These are phyloP conservation scores for Monascus ruber DNA, from an alignment of 2,329 filamentous ascomycete species.

Conservation along the genomic window DNA sequence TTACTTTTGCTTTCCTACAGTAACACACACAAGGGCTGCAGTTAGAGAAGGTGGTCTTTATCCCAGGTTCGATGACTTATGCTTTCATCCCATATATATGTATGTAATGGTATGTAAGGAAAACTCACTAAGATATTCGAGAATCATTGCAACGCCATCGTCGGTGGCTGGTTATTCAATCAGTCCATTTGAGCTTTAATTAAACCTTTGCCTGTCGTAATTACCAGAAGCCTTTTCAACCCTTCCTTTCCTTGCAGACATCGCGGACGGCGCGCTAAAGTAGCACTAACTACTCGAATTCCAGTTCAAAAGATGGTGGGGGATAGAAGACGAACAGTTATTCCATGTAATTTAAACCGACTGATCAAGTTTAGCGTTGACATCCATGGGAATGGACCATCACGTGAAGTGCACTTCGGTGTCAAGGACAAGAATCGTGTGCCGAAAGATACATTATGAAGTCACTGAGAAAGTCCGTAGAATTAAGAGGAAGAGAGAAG, in stretches of 20 bases:
- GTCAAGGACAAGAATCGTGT: too few species aligned
- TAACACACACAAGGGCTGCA: conserved; percentile 18
- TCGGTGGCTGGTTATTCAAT: conserved; percentile 1
- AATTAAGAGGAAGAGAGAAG: too few species aligned
- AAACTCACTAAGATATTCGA: conserved; percentile 41
- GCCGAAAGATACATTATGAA: too few species aligned
- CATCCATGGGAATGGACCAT: too few species aligned
- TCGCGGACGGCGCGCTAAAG: conserved; percentile 7
- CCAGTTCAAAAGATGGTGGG: background rate
- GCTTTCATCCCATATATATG: background rate
- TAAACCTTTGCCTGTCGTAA: conserved; percentile 17
- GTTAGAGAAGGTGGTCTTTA: background rate
- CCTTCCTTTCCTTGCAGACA: conserved; percentile 31
- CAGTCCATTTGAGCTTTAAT: background rate
- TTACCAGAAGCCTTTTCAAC: conserved; percentile 16
- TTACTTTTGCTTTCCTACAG: conserved; percentile 39
- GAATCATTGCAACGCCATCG: conserved; percentile 33
- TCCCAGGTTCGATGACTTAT: too few species aligned
- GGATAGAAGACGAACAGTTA: background rate
- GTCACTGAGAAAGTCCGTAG: too few species aligned
- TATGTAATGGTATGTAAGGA: background rate
- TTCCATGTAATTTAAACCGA: too few species aligned
- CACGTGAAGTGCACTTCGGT: too few species aligned
- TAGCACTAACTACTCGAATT: background rate
- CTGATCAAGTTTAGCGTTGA: too few species aligned